phyloP scores from a whole-genome alignment of 2,329 filamentous ascomycete genomes.

The Fusarium virguliforme region DNA sequence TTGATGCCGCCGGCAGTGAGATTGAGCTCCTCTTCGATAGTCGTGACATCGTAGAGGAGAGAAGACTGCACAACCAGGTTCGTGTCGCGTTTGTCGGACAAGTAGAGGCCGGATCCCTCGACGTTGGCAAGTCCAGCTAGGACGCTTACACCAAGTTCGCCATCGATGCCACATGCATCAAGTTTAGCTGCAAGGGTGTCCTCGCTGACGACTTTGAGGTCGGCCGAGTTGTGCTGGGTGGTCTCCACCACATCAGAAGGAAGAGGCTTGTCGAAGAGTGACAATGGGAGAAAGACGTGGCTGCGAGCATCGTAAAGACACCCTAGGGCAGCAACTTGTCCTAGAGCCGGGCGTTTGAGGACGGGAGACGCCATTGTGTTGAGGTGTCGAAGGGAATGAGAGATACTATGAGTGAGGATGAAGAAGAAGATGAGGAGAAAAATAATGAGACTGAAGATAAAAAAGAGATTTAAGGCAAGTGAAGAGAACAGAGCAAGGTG shows the following conservation, averaged over 20 bases:
- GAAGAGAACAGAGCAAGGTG: background rate
- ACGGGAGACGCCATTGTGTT: background rate
- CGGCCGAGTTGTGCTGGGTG: background rate
- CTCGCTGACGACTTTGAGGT: background rate
- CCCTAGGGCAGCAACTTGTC: background rate
- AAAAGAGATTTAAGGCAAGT: too few species aligned
- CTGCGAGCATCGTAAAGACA: slow-evolving; percentile 6
- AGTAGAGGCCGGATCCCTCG: background rate
- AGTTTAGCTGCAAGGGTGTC: background rate
- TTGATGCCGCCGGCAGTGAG: background rate
- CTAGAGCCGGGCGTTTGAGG: background rate
- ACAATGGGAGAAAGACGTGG: background rate
- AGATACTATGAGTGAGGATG: background rate
- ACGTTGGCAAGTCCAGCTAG: slow-evolving; percentile 1
- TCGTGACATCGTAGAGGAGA: background rate
- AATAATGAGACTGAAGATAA: background rate
- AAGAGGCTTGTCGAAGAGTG: background rate
- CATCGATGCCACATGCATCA: slow-evolving; percentile 4
- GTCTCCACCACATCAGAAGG: background rate
- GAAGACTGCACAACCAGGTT: slow-evolving; percentile 5
- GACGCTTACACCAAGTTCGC: background rate
- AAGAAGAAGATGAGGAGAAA: background rate
- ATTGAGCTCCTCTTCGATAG: background rate
- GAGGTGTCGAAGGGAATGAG: background rate
- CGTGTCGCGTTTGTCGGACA: slow-evolving; percentile 5